Conservation (phyloP, 345 rosid species). For the Trapa bicornis region DNA sequence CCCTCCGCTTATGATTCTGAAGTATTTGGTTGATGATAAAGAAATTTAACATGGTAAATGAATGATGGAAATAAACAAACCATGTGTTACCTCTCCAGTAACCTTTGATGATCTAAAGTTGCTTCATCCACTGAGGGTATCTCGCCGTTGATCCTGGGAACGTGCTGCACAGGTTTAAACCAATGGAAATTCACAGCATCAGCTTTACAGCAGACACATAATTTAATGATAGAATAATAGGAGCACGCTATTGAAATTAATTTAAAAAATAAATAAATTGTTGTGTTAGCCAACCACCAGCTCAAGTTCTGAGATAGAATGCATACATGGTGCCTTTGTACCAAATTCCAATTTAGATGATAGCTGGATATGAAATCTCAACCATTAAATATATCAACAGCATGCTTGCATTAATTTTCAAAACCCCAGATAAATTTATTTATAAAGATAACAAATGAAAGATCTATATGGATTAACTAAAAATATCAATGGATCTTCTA, state of each 20-base stretch:
- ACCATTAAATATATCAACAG: background rate
- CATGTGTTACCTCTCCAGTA: constrained; percentile 36
- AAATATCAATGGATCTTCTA: no score
- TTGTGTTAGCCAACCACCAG: background rate
- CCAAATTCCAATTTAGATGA: background rate
- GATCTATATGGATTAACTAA: background rate
- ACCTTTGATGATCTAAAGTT: constrained; percentile 52
- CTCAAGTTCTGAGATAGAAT: background rate
- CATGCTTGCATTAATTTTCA: background rate
- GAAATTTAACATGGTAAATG: background rate
- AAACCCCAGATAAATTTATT: background rate
- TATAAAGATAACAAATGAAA: background rate
- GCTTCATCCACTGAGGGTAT: constrained; percentile 53
- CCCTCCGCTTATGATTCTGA: background rate
- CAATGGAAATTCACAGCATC: no score
- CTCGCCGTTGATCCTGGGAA: constrained; percentile 53
- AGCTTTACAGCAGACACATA: background rate
- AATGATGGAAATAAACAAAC: constrained; percentile 1
- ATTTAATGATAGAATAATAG: background rate
- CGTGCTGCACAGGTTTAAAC: constrained; percentile 26
- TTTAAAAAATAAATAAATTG: background rate
- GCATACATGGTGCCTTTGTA: background rate
- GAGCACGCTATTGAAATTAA: background rate
- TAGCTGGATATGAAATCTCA: background rate
- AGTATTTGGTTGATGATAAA: background rate